Base-by-base conservation (phyloP, 73 alveolate species). In the Paramecium caudatum region DNA sequence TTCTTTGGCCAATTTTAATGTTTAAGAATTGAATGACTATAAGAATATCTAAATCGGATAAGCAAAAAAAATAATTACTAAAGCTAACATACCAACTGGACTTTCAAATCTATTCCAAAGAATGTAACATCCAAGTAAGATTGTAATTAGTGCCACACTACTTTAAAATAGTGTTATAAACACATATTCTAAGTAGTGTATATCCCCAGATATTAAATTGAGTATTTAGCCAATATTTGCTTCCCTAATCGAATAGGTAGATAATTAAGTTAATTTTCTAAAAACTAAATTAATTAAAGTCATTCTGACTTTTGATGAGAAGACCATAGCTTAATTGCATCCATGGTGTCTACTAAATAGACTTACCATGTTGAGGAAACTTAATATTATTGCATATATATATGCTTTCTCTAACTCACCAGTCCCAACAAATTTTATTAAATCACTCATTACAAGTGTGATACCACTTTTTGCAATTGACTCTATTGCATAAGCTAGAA, bases 151-250 rank as follows among this genome's bases (percentile, higher is more conserved):
- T 10, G 32, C 17, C 6, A 74, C 68, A 27, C 43, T 39, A 43
- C 47, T 41, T 74, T 74, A 39, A 30, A 74, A 74, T 39, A 74
- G 19, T 27, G 43, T 21, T 15, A 74, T 43, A 0, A 74, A 5
- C 3, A 41, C 45, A 74, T 21, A 74, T 25, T 86, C 93, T 2
- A 86, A 61, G 34, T 36, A 13, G 41, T 63, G 61, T 3, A 86
- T 62, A 63, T 86, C 93, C 3, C 84, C 68, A 21, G 93, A 86
- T 10, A 86, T 37, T 69, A 86, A 63, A 49, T 86, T 86, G 19
- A 86, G 37, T 4, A 86, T 43, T n/a, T 86, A 63, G 3, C 93
- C 93, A n/a, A 86, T 81, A 25, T 86, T 86, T 3, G 93, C 93
- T 21, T 86, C 93, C 43, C 46, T 86, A 13, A 86, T 63, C 3